phyloP scores from a whole-genome alignment of 2,329 filamentous ascomycete species.

The Metarhizium guizhouense region DNA sequence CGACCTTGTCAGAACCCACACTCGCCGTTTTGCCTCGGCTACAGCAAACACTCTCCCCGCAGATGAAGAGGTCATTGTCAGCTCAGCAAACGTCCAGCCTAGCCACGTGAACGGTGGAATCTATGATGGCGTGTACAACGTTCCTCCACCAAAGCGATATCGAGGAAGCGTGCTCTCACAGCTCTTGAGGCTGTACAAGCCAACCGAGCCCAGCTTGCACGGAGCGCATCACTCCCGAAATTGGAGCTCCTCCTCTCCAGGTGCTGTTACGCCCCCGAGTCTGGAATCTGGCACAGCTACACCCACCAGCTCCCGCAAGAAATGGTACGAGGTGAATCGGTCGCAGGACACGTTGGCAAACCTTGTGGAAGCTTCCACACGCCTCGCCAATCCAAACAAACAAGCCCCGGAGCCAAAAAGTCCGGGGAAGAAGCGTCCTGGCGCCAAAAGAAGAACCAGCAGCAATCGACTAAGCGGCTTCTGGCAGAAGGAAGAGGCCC shows the following conservation, averaged over 20 bases:
- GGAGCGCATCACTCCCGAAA: conserved; percentile 13
- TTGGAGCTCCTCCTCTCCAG: conserved; percentile 18
- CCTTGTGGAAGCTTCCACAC: conserved; percentile 36
- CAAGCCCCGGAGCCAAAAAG: conserved; percentile 10
- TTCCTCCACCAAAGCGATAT: conserved; percentile 31
- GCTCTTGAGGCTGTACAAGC: conserved; percentile 37
- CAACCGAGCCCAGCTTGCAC: conserved; percentile 17
- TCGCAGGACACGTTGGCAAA: conserved; percentile 38
- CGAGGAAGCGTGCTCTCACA: conserved; percentile 37
- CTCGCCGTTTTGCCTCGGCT: conserved; percentile 15
- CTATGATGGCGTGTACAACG: conserved; percentile 31
- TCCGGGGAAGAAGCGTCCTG: conserved; percentile 23
- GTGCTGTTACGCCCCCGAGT: conserved; percentile 21
- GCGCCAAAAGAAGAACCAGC: conserved; percentile 27
- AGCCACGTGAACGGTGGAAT: conserved; percentile 29
- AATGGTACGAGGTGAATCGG: conserved; percentile 40
- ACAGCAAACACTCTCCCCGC: conserved; percentile 4
- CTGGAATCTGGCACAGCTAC: conserved; percentile 30
- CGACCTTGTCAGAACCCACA: conserved; percentile 34
- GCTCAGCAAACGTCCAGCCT: conserved; percentile 10
- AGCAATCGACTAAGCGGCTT: conserved; percentile 26
- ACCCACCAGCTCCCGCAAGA: conserved; percentile 30
- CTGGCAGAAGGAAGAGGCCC: conserved; percentile 34
- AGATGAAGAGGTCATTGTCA: conserved; percentile 10
- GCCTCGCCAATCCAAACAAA: conserved; percentile 11